phyloP scores from a whole-genome alignment of 768 basidiomycete genomes.

The Aureoboletus auriporus region DNA sequence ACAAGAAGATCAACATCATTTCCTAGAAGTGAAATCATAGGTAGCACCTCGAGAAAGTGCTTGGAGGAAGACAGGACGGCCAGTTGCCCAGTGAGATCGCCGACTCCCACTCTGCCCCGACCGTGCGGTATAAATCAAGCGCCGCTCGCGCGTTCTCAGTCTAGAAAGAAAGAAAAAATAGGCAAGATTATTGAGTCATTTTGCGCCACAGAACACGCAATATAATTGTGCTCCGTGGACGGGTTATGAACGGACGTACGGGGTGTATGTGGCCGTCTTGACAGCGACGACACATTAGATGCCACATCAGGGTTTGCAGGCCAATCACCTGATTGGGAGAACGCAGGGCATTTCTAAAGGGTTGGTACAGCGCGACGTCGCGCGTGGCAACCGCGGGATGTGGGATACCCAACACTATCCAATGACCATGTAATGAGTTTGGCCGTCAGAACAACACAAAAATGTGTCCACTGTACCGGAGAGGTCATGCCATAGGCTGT shows the following conservation, averaged over 20 bases:
- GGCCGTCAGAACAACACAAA: background rate
- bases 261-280: slow-evolving; percentile 70
- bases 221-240: background rate
- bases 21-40: slow-evolving; percentile 31
- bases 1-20: slow-evolving; percentile 14
- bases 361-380: slow-evolving; percentile 78
- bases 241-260: slow-evolving; percentile 40
- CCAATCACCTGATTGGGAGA: slow-evolving; percentile 66
- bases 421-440: slow-evolving; percentile 14
- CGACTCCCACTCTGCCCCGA: slow-evolving; percentile 62
- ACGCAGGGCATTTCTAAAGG: slow-evolving; percentile 69
- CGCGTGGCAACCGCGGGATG: slow-evolving; percentile 75
- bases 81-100: slow-evolving; percentile 58
- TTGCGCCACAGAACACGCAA: slow-evolving; percentile 1
- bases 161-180: slow-evolving; percentile 33
- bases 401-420: slow-evolving; percentile 70
- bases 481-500: slow-evolving; percentile 77
- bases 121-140: slow-evolving; percentile 51
- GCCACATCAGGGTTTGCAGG: slow-evolving; percentile 77
- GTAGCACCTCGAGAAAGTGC: slow-evolving; percentile 79
- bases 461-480: slow-evolving; percentile 46
- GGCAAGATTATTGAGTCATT: slow-evolving; percentile 10
- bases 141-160: slow-evolving; percentile 71
- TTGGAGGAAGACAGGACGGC: slow-evolving; percentile 74
- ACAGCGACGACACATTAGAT: slow-evolving; percentile 74